Conservation (phyloP, 208 protist genomes). For the Endotrypanum monterogeii region DNA sequence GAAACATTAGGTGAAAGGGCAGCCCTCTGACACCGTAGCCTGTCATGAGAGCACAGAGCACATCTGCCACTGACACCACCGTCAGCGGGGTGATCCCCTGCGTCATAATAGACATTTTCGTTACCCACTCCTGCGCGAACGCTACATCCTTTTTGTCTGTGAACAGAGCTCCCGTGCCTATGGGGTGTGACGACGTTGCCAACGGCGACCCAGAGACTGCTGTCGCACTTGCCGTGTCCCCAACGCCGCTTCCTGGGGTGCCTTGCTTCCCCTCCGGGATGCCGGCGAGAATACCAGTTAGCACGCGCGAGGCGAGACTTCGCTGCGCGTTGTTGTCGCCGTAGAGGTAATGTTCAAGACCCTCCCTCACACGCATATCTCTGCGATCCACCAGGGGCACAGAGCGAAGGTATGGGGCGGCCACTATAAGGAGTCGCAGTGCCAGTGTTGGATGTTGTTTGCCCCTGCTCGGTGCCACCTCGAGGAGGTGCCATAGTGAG, state of each 20-base stretch:
- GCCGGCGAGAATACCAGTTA: slow-evolving; percentile 57
- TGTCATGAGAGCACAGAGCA: slow-evolving; percentile 54
- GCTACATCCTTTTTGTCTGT: slow-evolving; percentile 58
- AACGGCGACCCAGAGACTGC: neutral
- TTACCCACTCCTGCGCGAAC: slow-evolving; percentile 64
- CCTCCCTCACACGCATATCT: slow-evolving; percentile 35
- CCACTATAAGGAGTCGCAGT: slow-evolving; percentile 46
- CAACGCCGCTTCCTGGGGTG: neutral
- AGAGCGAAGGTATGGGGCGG: slow-evolving; percentile 73
- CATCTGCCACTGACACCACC: slow-evolving; percentile 59
- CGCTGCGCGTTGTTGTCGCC: slow-evolving; percentile 38
- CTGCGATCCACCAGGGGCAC: slow-evolving; percentile 59
- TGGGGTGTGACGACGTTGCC: neutral
- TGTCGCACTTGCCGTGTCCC: neutral
- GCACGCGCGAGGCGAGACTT: slow-evolving; percentile 43
- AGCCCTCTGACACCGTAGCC: slow-evolving; percentile 47
- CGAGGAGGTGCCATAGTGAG: slow-evolving; percentile 25
- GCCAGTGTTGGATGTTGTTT: slow-evolving; percentile 20
- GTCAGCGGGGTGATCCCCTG: slow-evolving; percentile 46
- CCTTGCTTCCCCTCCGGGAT: slow-evolving; percentile 23
- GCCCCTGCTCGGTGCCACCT: slow-evolving; percentile 9
- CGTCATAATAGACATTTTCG: slow-evolving; percentile 18
- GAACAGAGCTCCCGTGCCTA: slow-evolving; percentile 18
- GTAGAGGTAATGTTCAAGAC: slow-evolving; percentile 38
- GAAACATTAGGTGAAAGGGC: slow-evolving; percentile 55